Evolutionary conservation across 1,284 basidiomycete species (phyloP).

Genomic region (Tausonia pullulans): DNA sequence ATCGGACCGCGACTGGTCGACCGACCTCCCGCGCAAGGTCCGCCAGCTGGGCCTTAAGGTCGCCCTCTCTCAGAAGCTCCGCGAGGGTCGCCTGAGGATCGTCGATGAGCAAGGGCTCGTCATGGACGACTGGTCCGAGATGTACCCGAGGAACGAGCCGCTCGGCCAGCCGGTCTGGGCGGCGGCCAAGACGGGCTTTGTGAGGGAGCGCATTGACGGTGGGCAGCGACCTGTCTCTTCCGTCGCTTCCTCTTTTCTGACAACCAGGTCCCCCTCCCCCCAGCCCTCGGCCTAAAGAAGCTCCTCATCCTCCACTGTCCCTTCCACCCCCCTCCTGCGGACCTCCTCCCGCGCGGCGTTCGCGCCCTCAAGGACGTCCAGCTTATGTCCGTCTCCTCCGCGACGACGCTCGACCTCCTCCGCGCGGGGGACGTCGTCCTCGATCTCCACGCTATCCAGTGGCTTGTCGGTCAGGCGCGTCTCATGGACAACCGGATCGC

Average conservation of each 20-base stretch:
- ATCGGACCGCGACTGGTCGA: conserved; percentile 72
- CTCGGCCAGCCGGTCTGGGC: conserved; percentile 19
- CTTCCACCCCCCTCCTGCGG: conserved; percentile 6
- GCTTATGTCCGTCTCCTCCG: conserved; percentile 11
- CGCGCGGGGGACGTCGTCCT: conserved; percentile 6
- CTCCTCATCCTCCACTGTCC: conserved; percentile 31
- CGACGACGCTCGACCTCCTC: conserved; percentile 11
- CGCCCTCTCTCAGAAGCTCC: conserved; percentile 68
- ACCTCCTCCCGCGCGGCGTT: conserved; percentile 1
- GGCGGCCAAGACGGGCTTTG: conserved; percentile 48
- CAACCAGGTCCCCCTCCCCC: not conserved
- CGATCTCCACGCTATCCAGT: conserved; percentile 11
- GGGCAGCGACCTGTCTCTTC: conserved; percentile 38
- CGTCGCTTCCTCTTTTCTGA: conserved; percentile 21
- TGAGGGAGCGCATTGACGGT: conserved; percentile 47
- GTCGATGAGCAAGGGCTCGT: conserved; percentile 60
- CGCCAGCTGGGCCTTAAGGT: conserved; percentile 86
- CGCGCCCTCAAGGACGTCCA: not conserved
- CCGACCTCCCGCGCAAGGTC: conserved; percentile 79
- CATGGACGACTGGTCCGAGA: conserved; percentile 34
- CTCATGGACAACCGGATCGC: not conserved
- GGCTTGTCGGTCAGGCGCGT: conserved; percentile 12
- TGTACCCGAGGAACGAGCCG: conserved; percentile 26
- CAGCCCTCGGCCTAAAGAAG: conserved; percentile 1
- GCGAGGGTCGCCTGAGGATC: conserved; percentile 60